Percentiles rank a stretch among this genome's conserved stretches.
Evolutionary conservation across 345 rosid species (phyloP).

Genomic region (Brassica juncea): DNA sequence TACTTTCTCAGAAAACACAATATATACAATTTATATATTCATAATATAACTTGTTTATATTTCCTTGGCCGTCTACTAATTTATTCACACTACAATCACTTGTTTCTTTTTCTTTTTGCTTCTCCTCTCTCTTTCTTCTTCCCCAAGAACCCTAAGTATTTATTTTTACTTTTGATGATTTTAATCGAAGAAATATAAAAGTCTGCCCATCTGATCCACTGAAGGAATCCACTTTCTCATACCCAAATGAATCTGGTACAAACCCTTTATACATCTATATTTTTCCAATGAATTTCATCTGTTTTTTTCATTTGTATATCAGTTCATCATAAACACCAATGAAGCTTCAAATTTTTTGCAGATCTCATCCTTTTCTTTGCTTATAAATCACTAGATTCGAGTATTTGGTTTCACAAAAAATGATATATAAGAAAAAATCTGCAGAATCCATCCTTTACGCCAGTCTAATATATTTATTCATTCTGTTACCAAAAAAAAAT

Average conservation of each 20-base stretch:
- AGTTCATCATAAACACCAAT: constrained; percentile 7
- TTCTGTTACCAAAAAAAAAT: not conserved
- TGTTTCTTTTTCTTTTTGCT: constrained; percentile 28
- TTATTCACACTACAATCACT: constrained; percentile 32
- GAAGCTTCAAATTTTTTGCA: constrained; percentile 1
- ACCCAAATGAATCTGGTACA: not conserved
- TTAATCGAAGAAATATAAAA: not conserved
- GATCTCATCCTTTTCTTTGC: not conserved
- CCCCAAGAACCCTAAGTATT: constrained; percentile 27
- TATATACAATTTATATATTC: constrained; percentile 25
- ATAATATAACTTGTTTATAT: constrained; percentile 20
- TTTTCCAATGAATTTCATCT: not conserved
- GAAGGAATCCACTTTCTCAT: not conserved
- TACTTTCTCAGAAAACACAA: not conserved
- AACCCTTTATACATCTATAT: not conserved
- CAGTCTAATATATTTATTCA: not conserved
- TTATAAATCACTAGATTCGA: not conserved
- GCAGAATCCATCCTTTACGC: not conserved
- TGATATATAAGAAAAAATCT: not conserved
- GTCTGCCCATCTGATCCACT: not conserved
- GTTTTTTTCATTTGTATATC: constrained; percentile 17
- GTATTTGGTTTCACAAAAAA: not conserved
- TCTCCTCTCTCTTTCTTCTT: constrained; percentile 27
- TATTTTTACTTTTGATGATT: not conserved
- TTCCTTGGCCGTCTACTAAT: constrained; percentile 30